Evolutionary conservation across 805 yeast genomes (phyloP).

Genomic region (Metschnikowia santaceciliae): DNA sequence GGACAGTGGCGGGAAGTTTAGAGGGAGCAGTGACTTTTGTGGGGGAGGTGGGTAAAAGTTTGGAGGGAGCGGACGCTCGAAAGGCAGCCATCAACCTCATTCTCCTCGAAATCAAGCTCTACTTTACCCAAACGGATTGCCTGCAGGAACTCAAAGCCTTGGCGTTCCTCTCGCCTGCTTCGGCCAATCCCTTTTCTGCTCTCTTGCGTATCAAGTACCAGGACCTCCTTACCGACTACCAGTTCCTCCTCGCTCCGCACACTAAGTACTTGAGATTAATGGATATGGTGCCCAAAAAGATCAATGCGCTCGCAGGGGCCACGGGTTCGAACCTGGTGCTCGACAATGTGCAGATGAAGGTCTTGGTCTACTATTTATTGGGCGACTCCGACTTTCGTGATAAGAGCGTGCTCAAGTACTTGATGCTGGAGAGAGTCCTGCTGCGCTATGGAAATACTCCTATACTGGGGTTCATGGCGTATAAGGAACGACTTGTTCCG

Average conservation of each 20-base stretch:
- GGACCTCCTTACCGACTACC: slow-evolving; percentile 34
- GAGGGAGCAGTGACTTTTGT: no score
- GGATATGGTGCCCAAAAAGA: slow-evolving; percentile 32
- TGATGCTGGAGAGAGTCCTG: slow-evolving; percentile 8
- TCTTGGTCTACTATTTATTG: slow-evolving; percentile 28
- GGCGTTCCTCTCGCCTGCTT: slow-evolving; percentile 12
- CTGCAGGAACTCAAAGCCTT: slow-evolving; percentile 5
- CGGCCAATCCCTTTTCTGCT: slow-evolving; percentile 2
- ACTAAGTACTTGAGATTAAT: slow-evolving; percentile 17
- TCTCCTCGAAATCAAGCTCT: slow-evolving; percentile 10
- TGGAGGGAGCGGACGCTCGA: not conserved
- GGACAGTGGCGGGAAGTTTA: no score
- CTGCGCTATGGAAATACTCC: not conserved
- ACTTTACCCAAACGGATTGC: not conserved
- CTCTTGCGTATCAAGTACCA: slow-evolving; percentile 25
- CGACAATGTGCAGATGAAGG: slow-evolving; percentile 21
- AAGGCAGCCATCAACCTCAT: not conserved
- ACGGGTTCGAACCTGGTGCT: slow-evolving; percentile 4
- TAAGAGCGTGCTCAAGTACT: slow-evolving; percentile 21
- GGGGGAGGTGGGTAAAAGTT: not conserved
- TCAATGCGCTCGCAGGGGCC: slow-evolving; percentile 11
- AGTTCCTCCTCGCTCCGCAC: slow-evolving; percentile 16
- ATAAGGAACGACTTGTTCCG: slow-evolving; percentile 16
- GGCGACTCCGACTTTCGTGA: slow-evolving; percentile 34
- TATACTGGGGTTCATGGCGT: slow-evolving; percentile 10